Conservation (phyloP, 2,329 filamentous ascomycete species). For the Verticillium isaacii region DNA sequence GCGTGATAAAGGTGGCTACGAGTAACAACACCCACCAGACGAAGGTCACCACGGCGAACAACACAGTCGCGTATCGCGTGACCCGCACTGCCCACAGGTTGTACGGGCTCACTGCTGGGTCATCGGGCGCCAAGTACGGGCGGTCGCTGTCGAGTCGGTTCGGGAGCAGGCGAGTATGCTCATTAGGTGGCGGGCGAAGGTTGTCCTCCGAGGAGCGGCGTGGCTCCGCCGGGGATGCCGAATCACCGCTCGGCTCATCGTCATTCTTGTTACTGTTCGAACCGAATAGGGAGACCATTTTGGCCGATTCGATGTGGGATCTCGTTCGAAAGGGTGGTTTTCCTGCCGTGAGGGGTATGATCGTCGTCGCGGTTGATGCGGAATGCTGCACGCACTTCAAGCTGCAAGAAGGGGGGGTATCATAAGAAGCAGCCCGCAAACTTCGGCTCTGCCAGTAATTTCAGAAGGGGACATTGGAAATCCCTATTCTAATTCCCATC, state of each 20-base stretch:
- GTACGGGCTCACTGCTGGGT: slow-evolving; percentile 67
- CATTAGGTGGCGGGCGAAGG: slow-evolving; percentile 31
- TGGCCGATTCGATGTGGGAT: not conserved
- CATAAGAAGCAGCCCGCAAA: not conserved
- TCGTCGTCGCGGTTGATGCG: not conserved
- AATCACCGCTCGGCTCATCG: not conserved
- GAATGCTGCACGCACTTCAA: not conserved
- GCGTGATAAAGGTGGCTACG: slow-evolving; percentile 87
- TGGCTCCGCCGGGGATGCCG: not conserved
- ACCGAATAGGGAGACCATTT: not conserved
- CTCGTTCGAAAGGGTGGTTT: not conserved
- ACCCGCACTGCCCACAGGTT: slow-evolving; percentile 89
- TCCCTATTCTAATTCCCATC: not conserved
- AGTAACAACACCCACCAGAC: slow-evolving; percentile 91
- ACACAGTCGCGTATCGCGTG: slow-evolving; percentile 70
- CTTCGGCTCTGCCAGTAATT: not conserved
- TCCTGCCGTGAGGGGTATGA: not conserved
- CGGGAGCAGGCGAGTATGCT: slow-evolving; percentile 64
- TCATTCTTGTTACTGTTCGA: not conserved
- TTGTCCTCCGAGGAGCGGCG: not conserved
- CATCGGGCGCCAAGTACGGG: slow-evolving; percentile 30
- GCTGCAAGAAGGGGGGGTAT: not conserved
- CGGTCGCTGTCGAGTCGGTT: slow-evolving; percentile 53
- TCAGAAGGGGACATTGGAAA: not conserved
- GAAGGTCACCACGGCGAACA: slow-evolving; percentile 71